Evolutionary conservation across 108 stramenopile genomes (phyloP).

Genomic region (Stephanodiscus minutulus): DNA sequence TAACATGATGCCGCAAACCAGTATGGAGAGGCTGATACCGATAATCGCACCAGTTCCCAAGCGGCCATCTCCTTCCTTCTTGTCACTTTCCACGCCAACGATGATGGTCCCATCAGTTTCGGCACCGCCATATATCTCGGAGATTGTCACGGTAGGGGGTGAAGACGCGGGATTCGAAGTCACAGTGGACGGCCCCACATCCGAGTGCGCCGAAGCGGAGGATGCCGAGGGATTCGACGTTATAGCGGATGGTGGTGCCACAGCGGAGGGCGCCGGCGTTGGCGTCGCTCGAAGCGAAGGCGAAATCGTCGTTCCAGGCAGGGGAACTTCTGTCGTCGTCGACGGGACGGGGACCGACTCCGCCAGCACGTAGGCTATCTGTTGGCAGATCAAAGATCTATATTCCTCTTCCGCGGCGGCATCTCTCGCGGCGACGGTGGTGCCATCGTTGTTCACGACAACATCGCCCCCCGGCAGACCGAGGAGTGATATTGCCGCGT

Average conservation of each 20-base stretch:
- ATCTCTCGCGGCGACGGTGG: no score
- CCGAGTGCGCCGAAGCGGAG: neutral
- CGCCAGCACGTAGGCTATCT: slow-evolving; percentile 4
- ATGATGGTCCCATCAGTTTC: neutral
- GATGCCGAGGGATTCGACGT: neutral
- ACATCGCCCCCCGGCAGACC: neutral
- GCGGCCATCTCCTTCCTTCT: neutral
- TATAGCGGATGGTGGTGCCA: neutral
- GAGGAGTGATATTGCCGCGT: neutral
- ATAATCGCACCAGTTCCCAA: neutral
- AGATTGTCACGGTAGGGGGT: neutral
- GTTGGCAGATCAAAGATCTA: neutral
- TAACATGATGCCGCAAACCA: no score
- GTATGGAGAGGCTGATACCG: neutral
- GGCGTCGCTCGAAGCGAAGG: neutral
- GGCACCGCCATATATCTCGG: neutral
- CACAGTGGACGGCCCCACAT: no score
- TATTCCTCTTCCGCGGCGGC: slow-evolving; percentile 5
- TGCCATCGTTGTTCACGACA: neutral
- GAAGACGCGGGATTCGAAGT: no score
- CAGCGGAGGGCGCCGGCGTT: neutral
- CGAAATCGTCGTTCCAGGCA: neutral
- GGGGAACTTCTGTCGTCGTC: neutral
- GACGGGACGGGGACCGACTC: neutral
- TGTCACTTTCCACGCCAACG: neutral